Percentiles rank a stretch among this genome's conserved stretches.
Evolutionary conservation across 345 rosid species (phyloP).

Genomic region (Lepidium africanum): DNA sequence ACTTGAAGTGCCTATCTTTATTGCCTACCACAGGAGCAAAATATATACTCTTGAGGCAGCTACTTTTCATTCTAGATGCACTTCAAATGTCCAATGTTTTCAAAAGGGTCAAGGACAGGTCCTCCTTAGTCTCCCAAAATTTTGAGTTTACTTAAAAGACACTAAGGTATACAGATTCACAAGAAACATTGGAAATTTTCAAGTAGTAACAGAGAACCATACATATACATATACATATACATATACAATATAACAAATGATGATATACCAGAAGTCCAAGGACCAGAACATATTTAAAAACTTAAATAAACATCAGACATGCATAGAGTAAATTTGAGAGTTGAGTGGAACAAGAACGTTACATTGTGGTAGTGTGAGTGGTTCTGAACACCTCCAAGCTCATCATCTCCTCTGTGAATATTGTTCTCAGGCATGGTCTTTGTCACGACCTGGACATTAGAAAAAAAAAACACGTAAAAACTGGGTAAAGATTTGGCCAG

Average conservation of each 20-base stretch:
- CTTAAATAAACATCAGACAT: background rate
- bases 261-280: background rate
- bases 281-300: background rate
- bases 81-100: background rate
- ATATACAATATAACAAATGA: background rate
- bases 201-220: background rate
- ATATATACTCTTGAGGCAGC: background rate
- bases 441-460: slow-evolving; percentile 51
- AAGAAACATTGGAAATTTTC: background rate
- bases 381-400: slow-evolving; percentile 71
- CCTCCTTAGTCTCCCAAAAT: background rate
- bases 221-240: background rate
- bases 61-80: background rate
- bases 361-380: slow-evolving; percentile 93
- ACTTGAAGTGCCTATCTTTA: background rate
- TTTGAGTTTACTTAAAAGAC: background rate
- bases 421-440: slow-evolving; percentile 92
- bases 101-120: background rate
- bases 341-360: slow-evolving; percentile 14
- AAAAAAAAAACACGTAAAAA: background rate
- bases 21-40: background rate
- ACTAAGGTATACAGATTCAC: background rate
- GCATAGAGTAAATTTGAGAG: background rate
- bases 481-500: slow-evolving; percentile 12
- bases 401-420: slow-evolving; percentile 70